Evolutionary conservation across 2,329 filamentous ascomycete species (phyloP).

Genomic region (Aspergillus sp.): DNA sequence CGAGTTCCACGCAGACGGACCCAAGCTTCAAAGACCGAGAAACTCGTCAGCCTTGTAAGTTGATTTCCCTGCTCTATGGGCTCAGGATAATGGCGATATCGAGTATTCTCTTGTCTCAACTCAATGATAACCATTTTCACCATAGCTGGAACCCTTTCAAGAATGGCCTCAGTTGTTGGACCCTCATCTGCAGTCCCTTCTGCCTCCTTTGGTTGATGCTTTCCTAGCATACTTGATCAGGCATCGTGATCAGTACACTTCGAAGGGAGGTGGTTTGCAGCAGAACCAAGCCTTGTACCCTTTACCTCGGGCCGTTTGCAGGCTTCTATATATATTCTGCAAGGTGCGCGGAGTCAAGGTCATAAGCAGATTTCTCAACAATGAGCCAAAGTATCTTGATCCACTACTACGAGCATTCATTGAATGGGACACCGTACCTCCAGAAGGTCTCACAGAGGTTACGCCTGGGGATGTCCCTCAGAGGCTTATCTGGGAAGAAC

Average conservation of each 20-base stretch:
- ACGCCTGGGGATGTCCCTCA: slow-evolving; percentile 19
- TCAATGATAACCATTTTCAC: slow-evolving; percentile 1
- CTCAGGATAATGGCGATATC: too few relatives aligned
- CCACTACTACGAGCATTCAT: slow-evolving; percentile 75
- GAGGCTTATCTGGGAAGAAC: slow-evolving; percentile 76
- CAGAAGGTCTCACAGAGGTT: slow-evolving; percentile 13
- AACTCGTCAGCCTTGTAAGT: slow-evolving; percentile 41
- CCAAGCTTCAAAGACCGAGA: slow-evolving; percentile 36
- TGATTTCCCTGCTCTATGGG: neutral
- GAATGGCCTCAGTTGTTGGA: slow-evolving; percentile 93
- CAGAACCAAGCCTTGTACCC: slow-evolving; percentile 43
- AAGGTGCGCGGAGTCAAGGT: slow-evolving; percentile 94
- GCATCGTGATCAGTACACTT: slow-evolving; percentile 43
- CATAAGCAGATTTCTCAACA: slow-evolving; percentile 84
- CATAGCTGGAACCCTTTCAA: slow-evolving; percentile 80
- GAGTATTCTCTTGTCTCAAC: neutral
- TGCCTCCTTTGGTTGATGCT: slow-evolving; percentile 72
- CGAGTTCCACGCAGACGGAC: slow-evolving; percentile 40
- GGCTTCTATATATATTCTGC: slow-evolving; percentile 83
- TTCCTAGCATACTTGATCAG: slow-evolving; percentile 65
- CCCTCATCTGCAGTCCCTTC: slow-evolving; percentile 71
- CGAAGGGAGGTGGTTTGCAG: slow-evolving; percentile 31
- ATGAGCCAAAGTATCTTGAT: slow-evolving; percentile 83
- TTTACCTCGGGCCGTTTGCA: slow-evolving; percentile 70
- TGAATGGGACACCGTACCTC: slow-evolving; percentile 42